Evolutionary conservation across 805 yeast genomes (phyloP), one percentile per base, ranked within the genome.

Genomic region (Millerozyma miso): DNA sequence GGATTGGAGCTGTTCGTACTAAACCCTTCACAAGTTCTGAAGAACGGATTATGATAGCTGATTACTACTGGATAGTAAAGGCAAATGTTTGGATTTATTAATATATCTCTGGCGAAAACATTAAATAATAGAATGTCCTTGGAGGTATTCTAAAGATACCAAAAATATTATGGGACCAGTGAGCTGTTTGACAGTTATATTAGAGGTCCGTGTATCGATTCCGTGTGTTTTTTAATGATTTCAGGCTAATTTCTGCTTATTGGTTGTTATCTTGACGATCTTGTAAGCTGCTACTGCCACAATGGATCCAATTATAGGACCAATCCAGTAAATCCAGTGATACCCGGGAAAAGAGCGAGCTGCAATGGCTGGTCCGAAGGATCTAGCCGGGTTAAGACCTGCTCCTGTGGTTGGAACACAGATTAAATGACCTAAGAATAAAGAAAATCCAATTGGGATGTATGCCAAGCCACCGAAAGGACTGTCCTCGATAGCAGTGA

Each of bases 321-420:
- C 96, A 44, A 88, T 80, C 93, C 95, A 87, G 76, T 88, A 88
- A 51, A 88, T 87, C 95, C 95, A 88, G 74, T 81, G 88, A 70
- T 88, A 88, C 57, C 56, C 62, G 31, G 96, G 95, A 82, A 88
- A 88, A 17, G 78, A 71, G 44, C 63, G 71, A 42, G 77, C 76
- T 46, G 89, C 95, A 47, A 87, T 71, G 60, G 82, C 77, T 41
- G 96, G 95, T 58, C 96, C 96, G 44, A 88, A 77, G 29, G 87
- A 71, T 74, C 96, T 81, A 37, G 96, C 96, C 44, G 96, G 96
- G 76, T 88, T 88, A 58, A 87, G 73, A 61, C 96, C 96, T 33
- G 95, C 95, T 62, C 96, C 96, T 39, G 95, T 85, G 72, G 78
- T 84, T 77, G 76, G 84, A 43, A 88, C 86, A 60, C 85, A 77